A percentile compares a stretch with the other conserved stretches of the same genome.
phyloP scores from a whole-genome alignment of 2,329 filamentous ascomycete species.

The Penicillium sp. region DNA sequence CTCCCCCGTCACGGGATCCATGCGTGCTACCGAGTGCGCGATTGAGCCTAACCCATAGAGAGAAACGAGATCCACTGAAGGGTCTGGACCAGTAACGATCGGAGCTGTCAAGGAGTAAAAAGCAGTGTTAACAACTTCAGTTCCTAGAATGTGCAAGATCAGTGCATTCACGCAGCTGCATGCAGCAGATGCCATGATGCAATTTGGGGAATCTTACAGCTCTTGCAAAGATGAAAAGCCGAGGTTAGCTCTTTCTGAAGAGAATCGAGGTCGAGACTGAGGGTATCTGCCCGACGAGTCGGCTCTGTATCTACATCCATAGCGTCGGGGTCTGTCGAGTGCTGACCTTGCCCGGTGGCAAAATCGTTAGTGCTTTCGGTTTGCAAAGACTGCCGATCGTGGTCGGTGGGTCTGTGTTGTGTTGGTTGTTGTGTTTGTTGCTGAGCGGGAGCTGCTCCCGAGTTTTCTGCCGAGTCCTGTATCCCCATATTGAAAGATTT shows the following conservation, averaged over 20 bases:
- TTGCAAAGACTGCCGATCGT: slow-evolving; percentile 32
- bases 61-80: slow-evolving; percentile 58
- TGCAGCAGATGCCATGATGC: slow-evolving; percentile 36
- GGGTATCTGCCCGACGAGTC: slow-evolving; percentile 20
- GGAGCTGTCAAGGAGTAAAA: slow-evolving; percentile 41
- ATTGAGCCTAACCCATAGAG: slow-evolving; percentile 58
- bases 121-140: slow-evolving; percentile 46
- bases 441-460: slow-evolving; percentile 19
- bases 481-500: slow-evolving; percentile 31
- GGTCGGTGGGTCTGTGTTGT: slow-evolving; percentile 37
- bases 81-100: slow-evolving; percentile 56
- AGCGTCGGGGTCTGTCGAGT: slow-evolving; percentile 30
- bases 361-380: slow-evolving; percentile 21
- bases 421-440: slow-evolving; percentile 17
- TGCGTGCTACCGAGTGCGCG: slow-evolving; percentile 59
- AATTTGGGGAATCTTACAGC: slow-evolving; percentile 50
- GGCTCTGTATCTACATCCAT: slow-evolving; percentile 43
- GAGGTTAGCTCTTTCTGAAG: slow-evolving; percentile 48
- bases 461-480: slow-evolving; percentile 24
- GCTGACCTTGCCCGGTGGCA: slow-evolving; percentile 21
- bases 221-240: slow-evolving; percentile 52
- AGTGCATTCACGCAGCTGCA: slow-evolving; percentile 30
- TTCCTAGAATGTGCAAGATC: slow-evolving; percentile 29
- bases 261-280: slow-evolving; percentile 41
- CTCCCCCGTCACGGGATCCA: slow-evolving; percentile 62